Conservation (phyloP, 1,139 yeast genomes). For the Debaryomycetaceae sp. region DNA sequence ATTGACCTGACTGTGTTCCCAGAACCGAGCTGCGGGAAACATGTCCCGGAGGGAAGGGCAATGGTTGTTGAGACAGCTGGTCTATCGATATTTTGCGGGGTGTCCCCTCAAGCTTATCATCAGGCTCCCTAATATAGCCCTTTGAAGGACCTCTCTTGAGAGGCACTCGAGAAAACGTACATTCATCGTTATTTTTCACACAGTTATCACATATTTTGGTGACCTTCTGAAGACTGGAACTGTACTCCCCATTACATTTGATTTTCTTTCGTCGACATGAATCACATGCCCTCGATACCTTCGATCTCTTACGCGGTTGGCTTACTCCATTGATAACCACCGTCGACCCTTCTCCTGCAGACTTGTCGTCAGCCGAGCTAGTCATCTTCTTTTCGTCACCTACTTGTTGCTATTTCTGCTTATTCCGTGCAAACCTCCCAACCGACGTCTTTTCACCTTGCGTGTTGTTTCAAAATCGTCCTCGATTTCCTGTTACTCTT, state of each 20-base stretch:
- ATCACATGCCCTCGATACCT: constrained; percentile 68
- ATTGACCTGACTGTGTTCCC: constrained; percentile 1
- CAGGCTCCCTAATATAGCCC: constrained; percentile 53
- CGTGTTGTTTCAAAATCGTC: too few relatives aligned
- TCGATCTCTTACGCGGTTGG: constrained; percentile 53
- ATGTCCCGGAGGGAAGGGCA: constrained; percentile 18
- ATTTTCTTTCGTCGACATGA: constrained; percentile 64
- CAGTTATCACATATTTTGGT: constrained; percentile 57
- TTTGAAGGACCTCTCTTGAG: constrained; percentile 76
- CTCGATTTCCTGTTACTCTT: too few relatives aligned
- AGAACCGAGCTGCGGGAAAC: constrained; percentile 1
- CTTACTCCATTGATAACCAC: not conserved
- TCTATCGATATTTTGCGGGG: constrained; percentile 1
- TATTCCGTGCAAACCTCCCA: too few relatives aligned
- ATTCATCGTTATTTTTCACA: constrained; percentile 47
- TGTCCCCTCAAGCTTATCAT: constrained; percentile 26
- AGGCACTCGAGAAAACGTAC: constrained; percentile 67
- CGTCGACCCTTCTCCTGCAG: constrained; percentile 1
- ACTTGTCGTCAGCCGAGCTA: constrained; percentile 3
- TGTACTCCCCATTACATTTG: constrained; percentile 57
- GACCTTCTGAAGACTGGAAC: constrained; percentile 38
- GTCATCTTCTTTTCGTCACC: constrained; percentile 3
- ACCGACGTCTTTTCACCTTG: too few relatives aligned
- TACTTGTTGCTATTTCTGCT: too few relatives aligned
- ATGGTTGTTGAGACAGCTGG: constrained; percentile 11